Evolutionary conservation across 2,329 filamentous ascomycete species (phyloP), one percentile per base, ranked within the genome.

Genomic region (Claviceps sp.): DNA sequence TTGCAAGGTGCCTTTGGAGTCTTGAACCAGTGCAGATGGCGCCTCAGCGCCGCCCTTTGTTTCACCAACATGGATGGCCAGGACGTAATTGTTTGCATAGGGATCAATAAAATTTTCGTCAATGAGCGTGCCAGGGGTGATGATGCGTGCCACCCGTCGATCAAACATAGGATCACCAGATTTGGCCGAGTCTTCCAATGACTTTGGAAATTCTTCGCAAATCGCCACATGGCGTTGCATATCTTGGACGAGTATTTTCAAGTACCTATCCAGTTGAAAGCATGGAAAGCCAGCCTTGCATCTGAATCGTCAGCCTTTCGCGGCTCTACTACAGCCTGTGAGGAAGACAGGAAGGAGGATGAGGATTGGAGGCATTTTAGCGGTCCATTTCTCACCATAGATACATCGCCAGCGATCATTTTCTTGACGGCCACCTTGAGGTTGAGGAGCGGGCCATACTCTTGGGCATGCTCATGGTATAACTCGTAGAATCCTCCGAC

Each of bases 61-160:
- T 51, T 54, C 52, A 48, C 52, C 55, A 30, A 85, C 65, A 62
- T 94, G 80, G 47, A 97, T 78, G 40, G 87, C 84, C 64, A 97
- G 78, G 37, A 97, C 76, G 65, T 91, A 98, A 65, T 96, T 97
- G 68, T 93, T 96, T 61, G 87, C 82, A 63, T 87, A 91, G 1
- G 89, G 88, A 64, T 97, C 88, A 74, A 98, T 89, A 66, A 97
- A 98, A 60, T 89, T 90, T 69, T 98, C 93, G 67, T 98, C 93
- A 58, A 98, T 95, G 51, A 98, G 73, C 1, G 93, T 98, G 20
- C 93, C 93, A 1, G 93, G 89, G 0, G 93, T 97, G 62, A 98
- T 82, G 59, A 98, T 84, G 53, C 93, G 83, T 18, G 87, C 80
- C 14, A 98, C 89, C 59, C 76, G 82, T 26, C 93, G 84, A 64